Evolutionary conservation across 2,329 filamentous ascomycete species (phyloP).

Genomic region (Claviceps pusilla): DNA sequence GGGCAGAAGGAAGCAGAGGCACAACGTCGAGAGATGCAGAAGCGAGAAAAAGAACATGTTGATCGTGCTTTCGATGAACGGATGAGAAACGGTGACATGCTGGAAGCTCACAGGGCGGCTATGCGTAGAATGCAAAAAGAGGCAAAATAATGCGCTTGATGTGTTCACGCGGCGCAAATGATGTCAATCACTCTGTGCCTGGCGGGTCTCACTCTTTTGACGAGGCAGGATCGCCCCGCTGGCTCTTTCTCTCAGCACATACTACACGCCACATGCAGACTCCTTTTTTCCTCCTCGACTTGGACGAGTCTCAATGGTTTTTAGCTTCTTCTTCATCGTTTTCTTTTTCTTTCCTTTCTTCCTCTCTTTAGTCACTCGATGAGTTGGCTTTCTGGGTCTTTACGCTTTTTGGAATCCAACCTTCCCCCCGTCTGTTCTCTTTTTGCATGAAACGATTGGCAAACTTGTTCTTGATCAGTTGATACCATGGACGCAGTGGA

Average conservation of each 20-base stretch:
- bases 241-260: neutral
- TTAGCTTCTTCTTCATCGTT: neutral
- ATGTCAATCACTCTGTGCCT: neutral
- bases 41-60: slow-evolving; percentile 39
- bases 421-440: neutral
- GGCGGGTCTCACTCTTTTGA: neutral
- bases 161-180: neutral
- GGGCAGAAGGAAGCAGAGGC: slow-evolving; percentile 49
- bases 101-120: slow-evolving; percentile 63
- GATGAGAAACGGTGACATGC: slow-evolving; percentile 62
- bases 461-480: neutral
- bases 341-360: neutral
- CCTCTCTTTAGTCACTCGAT: neutral
- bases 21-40: slow-evolving; percentile 42
- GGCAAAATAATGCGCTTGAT: neutral
- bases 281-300: neutral
- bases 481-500: slow-evolving; percentile 1
- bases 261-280: neutral
- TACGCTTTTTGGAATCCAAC: too few species aligned
- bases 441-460: neutral
- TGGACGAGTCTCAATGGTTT: neutral
- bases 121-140: slow-evolving; percentile 60
- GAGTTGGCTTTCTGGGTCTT: neutral
- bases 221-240: neutral
- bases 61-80: slow-evolving; percentile 55